These are phyloP conservation scores for Penicillium concentricum DNA, from an alignment of 2,329 filamentous ascomycete genomes.

Conservation along the genomic window DNA sequence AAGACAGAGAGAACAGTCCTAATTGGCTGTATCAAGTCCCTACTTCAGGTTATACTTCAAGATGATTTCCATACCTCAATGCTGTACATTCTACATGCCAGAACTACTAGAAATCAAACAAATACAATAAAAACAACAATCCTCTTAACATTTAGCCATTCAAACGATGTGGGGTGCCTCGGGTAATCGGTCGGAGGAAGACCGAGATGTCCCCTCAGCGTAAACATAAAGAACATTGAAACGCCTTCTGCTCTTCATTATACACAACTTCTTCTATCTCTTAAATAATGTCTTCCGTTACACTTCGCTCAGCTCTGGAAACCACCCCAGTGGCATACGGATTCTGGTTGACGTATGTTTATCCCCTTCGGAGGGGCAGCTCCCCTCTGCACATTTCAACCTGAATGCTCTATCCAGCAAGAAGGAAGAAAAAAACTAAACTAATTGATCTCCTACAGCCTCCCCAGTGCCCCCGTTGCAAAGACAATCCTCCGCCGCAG, in stretches of 20 bases:
- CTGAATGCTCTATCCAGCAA: too few relatives aligned
- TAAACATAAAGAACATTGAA: not conserved
- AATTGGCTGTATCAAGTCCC: not conserved
- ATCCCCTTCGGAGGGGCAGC: not conserved
- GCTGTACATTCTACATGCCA: not conserved
- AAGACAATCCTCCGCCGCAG: constrained; percentile 35
- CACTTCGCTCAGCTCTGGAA: constrained; percentile 16
- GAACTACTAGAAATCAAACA: too few relatives aligned
- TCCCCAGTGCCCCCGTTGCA: constrained; percentile 32
- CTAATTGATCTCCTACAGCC: constrained; percentile 11
- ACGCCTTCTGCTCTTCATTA: not conserved
- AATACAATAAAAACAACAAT: not conserved
- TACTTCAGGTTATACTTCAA: not conserved
- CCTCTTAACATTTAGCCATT: not conserved
- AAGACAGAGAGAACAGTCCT: not conserved
- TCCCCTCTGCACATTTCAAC: not conserved
- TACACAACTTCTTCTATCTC: not conserved
- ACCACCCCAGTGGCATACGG: constrained; percentile 24
- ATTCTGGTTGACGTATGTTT: constrained; percentile 38
- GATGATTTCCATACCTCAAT: not conserved
- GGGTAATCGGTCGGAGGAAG: constrained; percentile 13
- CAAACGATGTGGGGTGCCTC: constrained; percentile 1
- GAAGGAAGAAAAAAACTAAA: not conserved
- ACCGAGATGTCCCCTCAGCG: constrained; percentile 2
- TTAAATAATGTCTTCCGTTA: constrained; percentile 1